Conservation (phyloP, 2,329 filamentous ascomycete genomes). For the Aspergillus sp. region DNA sequence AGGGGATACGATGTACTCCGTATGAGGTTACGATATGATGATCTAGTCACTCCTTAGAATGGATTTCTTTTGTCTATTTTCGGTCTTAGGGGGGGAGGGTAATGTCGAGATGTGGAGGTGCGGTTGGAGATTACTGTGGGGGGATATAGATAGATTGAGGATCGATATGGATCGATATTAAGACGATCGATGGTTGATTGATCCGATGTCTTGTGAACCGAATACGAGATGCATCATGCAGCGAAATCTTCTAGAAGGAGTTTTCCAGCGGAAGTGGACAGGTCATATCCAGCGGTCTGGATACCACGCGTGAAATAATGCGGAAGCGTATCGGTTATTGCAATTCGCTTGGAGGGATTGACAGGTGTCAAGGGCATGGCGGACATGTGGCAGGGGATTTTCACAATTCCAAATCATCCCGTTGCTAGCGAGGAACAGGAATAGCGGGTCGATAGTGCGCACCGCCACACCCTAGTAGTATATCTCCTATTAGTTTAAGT, state of each 20-base stretch:
- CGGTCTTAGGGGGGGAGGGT: no score
- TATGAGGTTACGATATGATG: conserved; percentile 24
- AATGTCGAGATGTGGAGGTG: no score
- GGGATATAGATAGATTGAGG: background rate
- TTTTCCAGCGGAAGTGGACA: background rate
- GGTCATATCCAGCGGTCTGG: background rate
- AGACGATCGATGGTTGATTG: no score
- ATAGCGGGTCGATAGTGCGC: background rate
- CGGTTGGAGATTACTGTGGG: no score
- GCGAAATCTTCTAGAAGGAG: background rate
- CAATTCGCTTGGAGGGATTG: no score
- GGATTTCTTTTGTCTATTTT: background rate
- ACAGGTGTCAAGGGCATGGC: background rate
- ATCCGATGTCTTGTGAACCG: background rate
- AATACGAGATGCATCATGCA: background rate
- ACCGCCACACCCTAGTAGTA: no score
- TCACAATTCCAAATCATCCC: conserved; percentile 5
- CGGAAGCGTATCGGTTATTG: background rate
- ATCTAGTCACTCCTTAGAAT: conserved; percentile 6
- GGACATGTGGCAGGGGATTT: background rate
- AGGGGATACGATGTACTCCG: conserved; percentile 8
- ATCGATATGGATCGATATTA: background rate
- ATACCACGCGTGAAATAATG: background rate
- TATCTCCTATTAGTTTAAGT: no score
- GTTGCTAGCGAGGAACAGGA: background rate